A percentile compares a stretch with the other conserved stretches of the same genome.
Conservation (phyloP, 768 basidiomycete species). For the Boletus eberwhitei region DNA sequence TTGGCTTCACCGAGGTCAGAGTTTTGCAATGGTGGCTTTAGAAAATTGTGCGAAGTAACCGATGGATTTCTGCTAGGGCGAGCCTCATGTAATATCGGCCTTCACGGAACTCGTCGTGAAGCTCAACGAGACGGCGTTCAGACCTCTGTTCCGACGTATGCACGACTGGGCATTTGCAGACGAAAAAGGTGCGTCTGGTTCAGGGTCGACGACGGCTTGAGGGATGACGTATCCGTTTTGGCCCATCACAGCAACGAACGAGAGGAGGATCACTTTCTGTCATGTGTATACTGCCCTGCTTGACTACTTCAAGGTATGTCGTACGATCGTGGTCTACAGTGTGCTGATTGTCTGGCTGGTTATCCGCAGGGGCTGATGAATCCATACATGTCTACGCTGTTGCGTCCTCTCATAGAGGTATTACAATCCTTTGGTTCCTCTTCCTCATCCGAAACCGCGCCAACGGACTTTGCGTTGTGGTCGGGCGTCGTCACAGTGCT, state of each 20-base stretch:
- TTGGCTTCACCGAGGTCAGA: conserved; percentile 31
- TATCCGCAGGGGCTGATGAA: conserved; percentile 70
- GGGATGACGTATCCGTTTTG: background rate
- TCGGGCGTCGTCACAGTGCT: conserved; percentile 55
- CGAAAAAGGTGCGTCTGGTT: conserved; percentile 40
- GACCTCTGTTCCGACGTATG: conserved; percentile 83
- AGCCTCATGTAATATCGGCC: conserved; percentile 54
- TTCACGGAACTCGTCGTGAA: conserved; percentile 91
- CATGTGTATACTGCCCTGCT: conserved; percentile 70
- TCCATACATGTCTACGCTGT: conserved; percentile 81
- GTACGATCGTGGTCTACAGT: no score
- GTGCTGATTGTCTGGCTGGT: background rate
- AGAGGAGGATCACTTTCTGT: conserved; percentile 69
- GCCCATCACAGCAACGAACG: conserved; percentile 25
- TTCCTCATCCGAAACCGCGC: conserved; percentile 16
- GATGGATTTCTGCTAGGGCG: conserved; percentile 39
- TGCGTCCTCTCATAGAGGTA: conserved; percentile 62
- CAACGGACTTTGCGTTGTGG: conserved; percentile 55
- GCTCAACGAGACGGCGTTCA: conserved; percentile 88
- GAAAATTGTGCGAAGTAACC: background rate
- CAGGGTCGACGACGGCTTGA: background rate
- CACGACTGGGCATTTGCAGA: conserved; percentile 92
- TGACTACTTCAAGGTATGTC: conserved; percentile 80
- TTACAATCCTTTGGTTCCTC: conserved; percentile 49
- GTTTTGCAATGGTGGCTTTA: background rate